Evolutionary conservation across 2,329 filamentous ascomycete genomes (phyloP), one percentile per base, ranked within the genome.

Genomic region (Periconia sp.): DNA sequence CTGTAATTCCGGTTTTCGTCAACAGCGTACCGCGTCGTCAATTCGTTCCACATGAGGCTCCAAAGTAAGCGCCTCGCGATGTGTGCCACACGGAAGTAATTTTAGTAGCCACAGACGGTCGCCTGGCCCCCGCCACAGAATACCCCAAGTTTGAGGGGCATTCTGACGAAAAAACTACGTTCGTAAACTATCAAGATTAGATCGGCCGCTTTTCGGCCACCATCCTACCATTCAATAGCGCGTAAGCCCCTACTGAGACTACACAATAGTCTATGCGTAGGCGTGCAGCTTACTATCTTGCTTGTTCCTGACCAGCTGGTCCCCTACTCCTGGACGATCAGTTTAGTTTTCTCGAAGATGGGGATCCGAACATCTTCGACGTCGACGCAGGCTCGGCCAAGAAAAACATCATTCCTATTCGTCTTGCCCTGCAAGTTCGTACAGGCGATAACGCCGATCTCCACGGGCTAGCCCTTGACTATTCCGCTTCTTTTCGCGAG

Each of bases 231-330:
- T 14, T 37, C 48, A 33, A 50, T 50, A 50, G 48, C 52, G 43
- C 49, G 50, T 49, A 46, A 56, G 49, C 54, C 54, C 51, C 51
- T 48, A 40, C 50, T 45, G 47, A 48, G 6, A 31, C 20, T 33
- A 47, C n/a, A 37, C 20, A 9, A 40, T 47, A 45, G 19, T 31
- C 23, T 54, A 47, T 35, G 44, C 35, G 44, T 9, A 42, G 43
- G 13, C 42, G 6, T 45, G 19, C 33, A 46, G 41, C 47, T 15
- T 17, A 14, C 47, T 40, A 40, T n/a, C 10, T 37, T n/a, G 13
- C 11, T 44, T 33, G 31, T 55, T 50, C 47, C 52, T 49, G 41
- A 45, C 47, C 46, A 54, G 49, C 45, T 45, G n/a, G 44, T 19
- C 43, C 23, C 17, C 20, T 45, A 31, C 30, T 44, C 45, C 37